Base-by-base conservation (phyloP, 2,329 filamentous ascomycete genomes). In the Trichoderma harzianum region DNA sequence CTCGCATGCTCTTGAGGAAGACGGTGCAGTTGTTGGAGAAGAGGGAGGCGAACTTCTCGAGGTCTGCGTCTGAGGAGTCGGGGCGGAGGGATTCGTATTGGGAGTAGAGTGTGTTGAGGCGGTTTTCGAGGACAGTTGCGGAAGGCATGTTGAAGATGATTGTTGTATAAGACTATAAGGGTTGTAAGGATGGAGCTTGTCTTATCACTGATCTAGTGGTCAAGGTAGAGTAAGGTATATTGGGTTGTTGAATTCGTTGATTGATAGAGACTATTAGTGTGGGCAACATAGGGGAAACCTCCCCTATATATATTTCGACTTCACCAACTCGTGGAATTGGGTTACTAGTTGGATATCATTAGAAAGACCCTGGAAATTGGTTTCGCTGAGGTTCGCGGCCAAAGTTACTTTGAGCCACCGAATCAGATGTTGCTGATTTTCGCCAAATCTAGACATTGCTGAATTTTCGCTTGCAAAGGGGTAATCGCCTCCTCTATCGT, bases 1-100 rank as follows among this genome's bases (percentile, higher is more conserved):
- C 66, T 14, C 66, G 66, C 66, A 69, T 69, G 26, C 55, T 61
- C 30, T n/a, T 21, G 10, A 69, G 39, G 32, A 60, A 34, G 55
- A 61, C 66, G 28, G 14, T 43, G 55, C 66, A 69, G 66, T 60
- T 43, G n/a, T 47, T 5, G 18, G 66, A 34, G 36, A 69, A 69
- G 66, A 51, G 43, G n/a, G 66, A 34, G 8, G 66, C 66, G n/a
- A 69, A 60, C 7, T 34, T 14, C 14, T 61, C 28, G 7, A 69
- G n/a, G n/a, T 60, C 66, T 14, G 18, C 5, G 28, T 47, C 34
- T 12, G 66, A 24, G 14, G 66, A 69, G n/a, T 34, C 8, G 12
- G 66, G 55, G 11, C 36, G 36, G 10, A 69, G 55, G 34, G 32
- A 18, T 34, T 43, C 39, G 36, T 43, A 39, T 21, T 60, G 36